Evolutionary conservation across 345 rosid genomes (phyloP), one percentile per base, ranked within the genome.

Genomic region (Litchi chinensis): DNA sequence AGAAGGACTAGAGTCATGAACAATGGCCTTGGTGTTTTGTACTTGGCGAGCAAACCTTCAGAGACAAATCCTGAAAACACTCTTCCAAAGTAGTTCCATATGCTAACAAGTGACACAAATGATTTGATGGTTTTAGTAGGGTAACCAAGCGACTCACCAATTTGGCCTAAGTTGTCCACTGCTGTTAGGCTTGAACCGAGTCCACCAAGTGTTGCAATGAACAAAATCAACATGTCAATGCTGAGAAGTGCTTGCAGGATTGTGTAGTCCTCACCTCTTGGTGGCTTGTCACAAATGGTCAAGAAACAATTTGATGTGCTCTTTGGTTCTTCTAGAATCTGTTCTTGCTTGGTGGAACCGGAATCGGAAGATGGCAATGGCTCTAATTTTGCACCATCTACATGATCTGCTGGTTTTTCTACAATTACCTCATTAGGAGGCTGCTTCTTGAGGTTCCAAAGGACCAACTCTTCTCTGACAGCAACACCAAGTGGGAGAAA

Each of bases 261-360:
- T 13, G 93, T 95, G 93, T 93, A 95, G 83, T 95, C 96, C 70
- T 93, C 96, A 11, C 98, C 98, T 83, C 97, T 88, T 8, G 86
- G 71, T 0, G 97, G 98, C 37, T 85, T 90, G 41, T 84, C 74
- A 75, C 77, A 89, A 39, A 89, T 83, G 56, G 86, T 82, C 62
- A 82, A 59, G 65, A 91, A 90, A 83, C 95, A 90, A 75, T 22
- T 22, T 7, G 91, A 88, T 56, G 81, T 70, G 2, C 39, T 69
- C 13, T 43, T 8, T 46, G 81, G 76, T 63, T 84, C 79, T 37
- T 77, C 69, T 11, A 7, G 4, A 11, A 46, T 46, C 52, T 46
- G 10, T 62, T 52, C 81, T 12, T 10, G 16, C 52, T 65, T 71
- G 65, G 69, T 57, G 6, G 80, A 26, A 32, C 39, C 8, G 41